Evolutionary conservation across 2,329 filamentous ascomycete genomes (phyloP), one percentile per base, ranked within the genome.

Genomic region (Sporothrix globosa): DNA sequence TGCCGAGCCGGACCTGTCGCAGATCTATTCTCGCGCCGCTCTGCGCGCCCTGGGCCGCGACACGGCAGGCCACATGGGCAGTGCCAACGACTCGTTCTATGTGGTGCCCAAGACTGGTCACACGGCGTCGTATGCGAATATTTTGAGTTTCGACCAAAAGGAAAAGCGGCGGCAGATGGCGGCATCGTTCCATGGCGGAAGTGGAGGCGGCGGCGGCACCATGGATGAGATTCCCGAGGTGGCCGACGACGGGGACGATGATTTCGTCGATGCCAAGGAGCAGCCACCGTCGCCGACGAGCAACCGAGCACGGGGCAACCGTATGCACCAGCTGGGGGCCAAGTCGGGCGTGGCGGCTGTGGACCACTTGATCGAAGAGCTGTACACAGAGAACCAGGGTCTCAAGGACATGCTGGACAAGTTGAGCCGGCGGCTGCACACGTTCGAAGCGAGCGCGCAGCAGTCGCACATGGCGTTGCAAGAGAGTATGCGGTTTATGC

Each of bases 391-490:
- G 77, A 99, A 98, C 79, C 87, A 91, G 73, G 92, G 91, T 11
- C 85, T 98, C 67, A 95, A 96, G 76, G 88, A 91, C 70, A 89
- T 93, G 75, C 88, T 97, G 10, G 94, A 98, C 79, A 93, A 92
- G 66, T 86, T 97, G 48, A 92, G 91, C 73, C 92, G 91, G 75
- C 88, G 95, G 0, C 86, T 99, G n/a, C 92, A 96, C 76, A 91
- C 93, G 73, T 99, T 97, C 81, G 95, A 99, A 80, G 90, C 93
- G 52, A 94, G 92, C 75, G 93, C 93, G 0, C 96, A 98, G 80
- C 93, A 90, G 73, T 94, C 91, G 50, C 92, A 91, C 68, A 87
- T 94, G 80, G 92, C 93, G 3, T 86, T 98, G 46, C 92, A 94
- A 17, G 93, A 97, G 78, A 97, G 92, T 75, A 89, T 89, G 78